Evolutionary conservation across 768 basidiomycete genomes (phyloP).

Genomic region (Podaxis rugospora): DNA sequence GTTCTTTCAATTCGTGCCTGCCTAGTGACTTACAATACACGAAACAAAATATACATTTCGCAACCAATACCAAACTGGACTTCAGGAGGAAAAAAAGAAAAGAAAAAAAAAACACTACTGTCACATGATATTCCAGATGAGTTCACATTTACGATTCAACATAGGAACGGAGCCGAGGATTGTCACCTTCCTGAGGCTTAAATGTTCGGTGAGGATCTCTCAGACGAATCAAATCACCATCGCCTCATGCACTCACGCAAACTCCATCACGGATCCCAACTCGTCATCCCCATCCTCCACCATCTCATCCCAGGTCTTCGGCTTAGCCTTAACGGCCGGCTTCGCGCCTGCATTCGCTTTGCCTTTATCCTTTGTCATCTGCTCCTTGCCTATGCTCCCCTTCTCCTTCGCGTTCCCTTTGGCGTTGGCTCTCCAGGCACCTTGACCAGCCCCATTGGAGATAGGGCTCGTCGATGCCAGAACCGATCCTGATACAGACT

Average conservation of each 20-base stretch:
- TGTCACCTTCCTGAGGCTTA: background rate
- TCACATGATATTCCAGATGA: too few species aligned
- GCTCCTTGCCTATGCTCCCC: background rate
- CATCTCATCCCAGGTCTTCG: slow-evolving; percentile 7
- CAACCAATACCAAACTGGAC: too few species aligned
- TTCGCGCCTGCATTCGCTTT: background rate
- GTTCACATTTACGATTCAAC: too few species aligned
- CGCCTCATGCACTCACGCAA: background rate
- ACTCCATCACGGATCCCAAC: slow-evolving; percentile 7
- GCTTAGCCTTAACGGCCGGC: background rate
- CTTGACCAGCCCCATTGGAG: background rate
- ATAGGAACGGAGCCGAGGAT: too few species aligned
- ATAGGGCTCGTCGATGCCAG: background rate
- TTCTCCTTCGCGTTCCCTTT: background rate
- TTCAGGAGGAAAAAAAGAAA: too few species aligned
- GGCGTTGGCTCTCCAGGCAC: background rate
- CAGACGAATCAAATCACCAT: background rate
- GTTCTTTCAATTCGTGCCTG: too few species aligned
- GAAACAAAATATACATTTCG: too few species aligned
- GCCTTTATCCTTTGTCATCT: background rate
- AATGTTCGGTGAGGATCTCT: background rate
- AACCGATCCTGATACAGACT: background rate
- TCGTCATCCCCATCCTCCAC: slow-evolving; percentile 8
- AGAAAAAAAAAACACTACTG: too few species aligned
- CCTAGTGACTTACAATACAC: too few species aligned